phyloP scores from a whole-genome alignment of 78 protist species.

The Chrysochromulina parva region DNA sequence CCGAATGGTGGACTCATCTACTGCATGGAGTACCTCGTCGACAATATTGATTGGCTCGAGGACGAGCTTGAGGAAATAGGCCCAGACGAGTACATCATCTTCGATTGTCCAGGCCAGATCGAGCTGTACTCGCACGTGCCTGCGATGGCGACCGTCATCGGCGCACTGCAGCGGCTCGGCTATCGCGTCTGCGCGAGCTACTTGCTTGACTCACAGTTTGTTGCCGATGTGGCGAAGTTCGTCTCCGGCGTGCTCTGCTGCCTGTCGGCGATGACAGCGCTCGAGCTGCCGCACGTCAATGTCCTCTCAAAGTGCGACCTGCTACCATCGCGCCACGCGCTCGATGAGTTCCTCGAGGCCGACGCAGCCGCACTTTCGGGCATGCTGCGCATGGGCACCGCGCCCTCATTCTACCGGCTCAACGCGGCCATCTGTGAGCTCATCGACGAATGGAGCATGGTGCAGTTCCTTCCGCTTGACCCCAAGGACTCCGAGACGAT shows the following conservation, averaged over 20 bases:
- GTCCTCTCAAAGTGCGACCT: slow-evolving; percentile 91
- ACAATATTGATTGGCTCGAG: slow-evolving; percentile 83
- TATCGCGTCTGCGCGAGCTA: slow-evolving; percentile 70
- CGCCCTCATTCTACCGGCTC: not conserved
- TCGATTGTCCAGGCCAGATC: slow-evolving; percentile 98
- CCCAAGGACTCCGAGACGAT: slow-evolving; percentile 54
- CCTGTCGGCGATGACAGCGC: slow-evolving; percentile 85
- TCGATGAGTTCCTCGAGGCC: slow-evolving; percentile 29
- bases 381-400: no score
- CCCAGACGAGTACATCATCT: slow-evolving; percentile 90
- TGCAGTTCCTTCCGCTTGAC: slow-evolving; percentile 79
- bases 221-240: not conserved
- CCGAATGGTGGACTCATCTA: slow-evolving; percentile 98
- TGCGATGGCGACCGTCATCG: slow-evolving; percentile 70
- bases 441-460: slow-evolving; percentile 81
- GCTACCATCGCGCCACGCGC: not conserved
- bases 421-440: slow-evolving; percentile 24
- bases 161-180: slow-evolving; percentile 56
- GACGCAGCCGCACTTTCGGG: not conserved
- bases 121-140: slow-evolving; percentile 92
- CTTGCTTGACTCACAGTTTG: slow-evolving; percentile 79
- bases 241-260: slow-evolving; percentile 70
- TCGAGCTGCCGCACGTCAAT: slow-evolving; percentile 92
- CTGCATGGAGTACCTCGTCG: slow-evolving; percentile 90
- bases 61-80: slow-evolving; percentile 85